Percentiles rank a stretch among this genome's conserved stretches.
phyloP scores from a whole-genome alignment of 2,329 filamentous ascomycete species.

The Camillea tinctor region DNA sequence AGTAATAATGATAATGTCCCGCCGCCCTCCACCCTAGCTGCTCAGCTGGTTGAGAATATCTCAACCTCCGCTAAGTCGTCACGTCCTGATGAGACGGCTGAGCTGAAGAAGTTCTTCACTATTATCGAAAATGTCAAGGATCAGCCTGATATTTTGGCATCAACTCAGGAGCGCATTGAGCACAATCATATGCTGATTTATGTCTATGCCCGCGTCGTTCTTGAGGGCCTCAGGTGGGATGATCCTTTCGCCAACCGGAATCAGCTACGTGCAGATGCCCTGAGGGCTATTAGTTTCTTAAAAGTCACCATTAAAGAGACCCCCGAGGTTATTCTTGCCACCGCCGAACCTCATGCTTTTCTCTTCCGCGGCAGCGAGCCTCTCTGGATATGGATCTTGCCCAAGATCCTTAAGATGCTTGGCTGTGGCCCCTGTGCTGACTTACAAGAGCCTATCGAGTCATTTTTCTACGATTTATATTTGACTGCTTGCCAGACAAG shows the following conservation, averaged over 20 bases:
- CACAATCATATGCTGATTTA: conserved; percentile 86
- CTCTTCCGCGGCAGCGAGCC: conserved; percentile 58
- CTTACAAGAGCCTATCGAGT: conserved; percentile 51
- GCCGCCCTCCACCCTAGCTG: conserved; percentile 80
- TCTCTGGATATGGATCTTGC: conserved; percentile 65
- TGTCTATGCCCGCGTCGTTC: conserved; percentile 75
- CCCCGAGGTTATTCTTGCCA: conserved; percentile 62
- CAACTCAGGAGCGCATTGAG: conserved; percentile 63
- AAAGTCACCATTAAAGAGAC: conserved; percentile 72
- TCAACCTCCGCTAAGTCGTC: conserved; percentile 62
- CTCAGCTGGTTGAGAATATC: conserved; percentile 81
- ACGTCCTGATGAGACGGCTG: conserved; percentile 65
- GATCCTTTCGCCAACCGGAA: conserved; percentile 64
- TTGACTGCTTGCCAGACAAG: conserved; percentile 43
- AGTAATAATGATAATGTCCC: conserved; percentile 29
- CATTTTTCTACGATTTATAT: conserved; percentile 51
- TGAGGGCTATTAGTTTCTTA: conserved; percentile 76
- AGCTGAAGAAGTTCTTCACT: conserved; percentile 68
- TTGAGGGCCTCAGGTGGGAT: conserved; percentile 67
- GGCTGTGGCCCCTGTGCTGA: conserved; percentile 49
- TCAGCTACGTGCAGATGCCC: conserved; percentile 57
- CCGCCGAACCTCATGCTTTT: conserved; percentile 39
- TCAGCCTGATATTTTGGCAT: conserved; percentile 53
- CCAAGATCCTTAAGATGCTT: conserved; percentile 55
- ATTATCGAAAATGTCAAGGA: conserved; percentile 56